These are phyloP conservation scores for Sporobolomyces pararoseus DNA, from an alignment of 768 basidiomycete species.

Conservation along the genomic window DNA sequence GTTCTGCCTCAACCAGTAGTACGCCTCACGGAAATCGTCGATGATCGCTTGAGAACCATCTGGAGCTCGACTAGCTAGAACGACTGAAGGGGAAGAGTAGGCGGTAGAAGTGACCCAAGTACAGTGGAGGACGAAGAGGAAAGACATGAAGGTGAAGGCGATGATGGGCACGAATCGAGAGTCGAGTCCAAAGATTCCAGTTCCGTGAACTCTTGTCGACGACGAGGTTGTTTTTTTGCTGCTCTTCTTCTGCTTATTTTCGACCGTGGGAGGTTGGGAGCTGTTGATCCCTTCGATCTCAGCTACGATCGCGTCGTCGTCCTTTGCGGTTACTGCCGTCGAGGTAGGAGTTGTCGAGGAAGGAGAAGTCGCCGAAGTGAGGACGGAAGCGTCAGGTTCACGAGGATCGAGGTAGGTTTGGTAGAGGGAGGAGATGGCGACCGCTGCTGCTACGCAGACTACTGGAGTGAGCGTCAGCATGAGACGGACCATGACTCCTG, in stretches of 20 bases:
- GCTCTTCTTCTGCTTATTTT: conserved; percentile 64
- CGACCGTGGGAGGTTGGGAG: conserved; percentile 42
- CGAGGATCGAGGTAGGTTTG: conserved; percentile 84
- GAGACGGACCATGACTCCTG: conserved; percentile 98
- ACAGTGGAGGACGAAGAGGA: conserved; percentile 91
- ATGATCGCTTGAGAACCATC: conserved; percentile 93
- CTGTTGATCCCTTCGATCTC: conserved; percentile 40
- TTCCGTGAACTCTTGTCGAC: conserved; percentile 12
- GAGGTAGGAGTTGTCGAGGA: not conserved
- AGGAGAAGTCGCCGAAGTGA: not conserved
- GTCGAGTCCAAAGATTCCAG: conserved; percentile 80
- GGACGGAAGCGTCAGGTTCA: conserved; percentile 57
- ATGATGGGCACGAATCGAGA: conserved; percentile 70
- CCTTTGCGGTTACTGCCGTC: conserved; percentile 48
- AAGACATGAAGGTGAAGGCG: conserved; percentile 70
- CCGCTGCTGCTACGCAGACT: conserved; percentile 87
- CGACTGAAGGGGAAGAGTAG: conserved; percentile 96
- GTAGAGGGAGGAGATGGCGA: conserved; percentile 79
- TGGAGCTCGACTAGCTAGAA: conserved; percentile 69
- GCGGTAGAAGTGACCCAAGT: conserved; percentile 93
- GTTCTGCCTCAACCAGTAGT: conserved; percentile 97
- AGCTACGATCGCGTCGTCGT: conserved; percentile 46
- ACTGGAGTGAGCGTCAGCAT: conserved; percentile 97
- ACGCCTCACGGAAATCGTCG: conserved; percentile 98
- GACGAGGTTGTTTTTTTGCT: conserved; percentile 56